phyloP scores from a whole-genome alignment of 225 moss, liverwort and hornwort genomes.

The Anthoceros angustus region DNA sequence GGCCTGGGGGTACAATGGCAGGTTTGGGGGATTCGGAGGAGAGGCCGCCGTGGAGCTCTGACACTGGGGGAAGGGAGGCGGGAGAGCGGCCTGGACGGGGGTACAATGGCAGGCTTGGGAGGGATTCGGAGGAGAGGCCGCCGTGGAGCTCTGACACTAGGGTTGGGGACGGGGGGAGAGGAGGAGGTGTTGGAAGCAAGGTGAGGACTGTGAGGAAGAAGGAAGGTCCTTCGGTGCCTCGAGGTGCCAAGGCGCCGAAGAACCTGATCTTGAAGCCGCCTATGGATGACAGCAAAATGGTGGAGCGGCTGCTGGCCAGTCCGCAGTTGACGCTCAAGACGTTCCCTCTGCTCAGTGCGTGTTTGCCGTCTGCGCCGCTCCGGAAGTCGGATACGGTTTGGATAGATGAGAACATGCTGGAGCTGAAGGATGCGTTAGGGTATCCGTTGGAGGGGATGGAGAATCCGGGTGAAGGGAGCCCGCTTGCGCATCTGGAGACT shows the following conservation, averaged over 20 bases:
- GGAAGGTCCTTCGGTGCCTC: not conserved
- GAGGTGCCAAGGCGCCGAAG: not conserved
- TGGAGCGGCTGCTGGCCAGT: slow-evolving; percentile 61
- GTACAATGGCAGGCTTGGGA: no score
- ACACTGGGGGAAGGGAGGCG: no score
- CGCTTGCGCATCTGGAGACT: slow-evolving; percentile 49
- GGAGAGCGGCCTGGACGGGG: no score
- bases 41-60: no score
- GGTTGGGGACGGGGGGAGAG: not conserved
- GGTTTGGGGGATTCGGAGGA: no score
- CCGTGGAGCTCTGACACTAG: no score
- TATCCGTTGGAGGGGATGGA: slow-evolving; percentile 27
- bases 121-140: no score
- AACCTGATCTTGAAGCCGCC: slow-evolving; percentile 48
- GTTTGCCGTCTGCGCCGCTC: slow-evolving; percentile 45
- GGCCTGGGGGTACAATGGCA: no score
- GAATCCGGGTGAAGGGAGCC: slow-evolving; percentile 30
- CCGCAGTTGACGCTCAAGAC: slow-evolving; percentile 54
- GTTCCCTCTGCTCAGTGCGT: slow-evolving; percentile 67
- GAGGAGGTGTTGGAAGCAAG: not conserved
- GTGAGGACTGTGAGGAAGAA: not conserved
- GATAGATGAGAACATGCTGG: slow-evolving; percentile 67
- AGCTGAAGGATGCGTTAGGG: slow-evolving; percentile 63
- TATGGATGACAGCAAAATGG: slow-evolving; percentile 53
- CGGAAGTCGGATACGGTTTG: slow-evolving; percentile 35